Conservation (phyloP, 805 yeast genomes). For the Schizosaccharomyces japonicus region DNA sequence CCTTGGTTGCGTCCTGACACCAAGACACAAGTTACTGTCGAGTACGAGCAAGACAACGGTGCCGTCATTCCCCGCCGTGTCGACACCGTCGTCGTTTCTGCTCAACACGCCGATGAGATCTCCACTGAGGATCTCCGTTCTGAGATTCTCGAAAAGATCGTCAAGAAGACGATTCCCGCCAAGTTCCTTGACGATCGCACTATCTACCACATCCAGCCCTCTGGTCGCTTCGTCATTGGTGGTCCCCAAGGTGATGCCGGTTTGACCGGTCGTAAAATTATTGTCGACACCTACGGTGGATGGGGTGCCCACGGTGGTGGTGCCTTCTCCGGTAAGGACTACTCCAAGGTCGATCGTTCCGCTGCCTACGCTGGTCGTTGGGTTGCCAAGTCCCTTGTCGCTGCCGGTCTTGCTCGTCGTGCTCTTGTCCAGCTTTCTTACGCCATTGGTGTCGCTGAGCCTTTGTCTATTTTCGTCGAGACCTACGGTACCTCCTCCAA, state of each 20-base stretch:
- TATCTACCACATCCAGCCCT: constrained; percentile 93
- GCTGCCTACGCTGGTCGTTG: constrained; percentile 99
- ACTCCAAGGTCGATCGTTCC: constrained; percentile 97
- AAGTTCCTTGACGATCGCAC: constrained; percentile 83
- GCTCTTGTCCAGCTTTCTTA: constrained; percentile 94
- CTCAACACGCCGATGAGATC: constrained; percentile 93
- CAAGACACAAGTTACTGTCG: constrained; percentile 97
- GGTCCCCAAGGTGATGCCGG: constrained; percentile 99
- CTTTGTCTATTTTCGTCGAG: constrained; percentile 90
- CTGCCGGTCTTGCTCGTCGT: constrained; percentile 89
- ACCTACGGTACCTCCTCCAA: constrained; percentile 91
- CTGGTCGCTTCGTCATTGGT: constrained; percentile 98
- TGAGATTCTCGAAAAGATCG: constrained; percentile 52
- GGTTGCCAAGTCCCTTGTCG: constrained; percentile 95
- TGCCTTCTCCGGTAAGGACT: constrained; percentile 98
- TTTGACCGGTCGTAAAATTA: constrained; percentile 96
- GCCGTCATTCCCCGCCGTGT: constrained; percentile 90
- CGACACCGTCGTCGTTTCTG: constrained; percentile 89
- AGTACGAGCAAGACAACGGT: constrained; percentile 82
- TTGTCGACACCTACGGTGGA: constrained; percentile 98
- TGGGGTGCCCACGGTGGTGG: constrained; percentile 99
- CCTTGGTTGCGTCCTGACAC: constrained; percentile 98
- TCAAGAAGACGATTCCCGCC: constrained; percentile 81
- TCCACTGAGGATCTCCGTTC: constrained; percentile 76
- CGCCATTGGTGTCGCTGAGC: constrained; percentile 99